Evolutionary conservation across 2,329 filamentous ascomycete genomes (phyloP).

Genomic region (Chaetomiaceae sp.): DNA sequence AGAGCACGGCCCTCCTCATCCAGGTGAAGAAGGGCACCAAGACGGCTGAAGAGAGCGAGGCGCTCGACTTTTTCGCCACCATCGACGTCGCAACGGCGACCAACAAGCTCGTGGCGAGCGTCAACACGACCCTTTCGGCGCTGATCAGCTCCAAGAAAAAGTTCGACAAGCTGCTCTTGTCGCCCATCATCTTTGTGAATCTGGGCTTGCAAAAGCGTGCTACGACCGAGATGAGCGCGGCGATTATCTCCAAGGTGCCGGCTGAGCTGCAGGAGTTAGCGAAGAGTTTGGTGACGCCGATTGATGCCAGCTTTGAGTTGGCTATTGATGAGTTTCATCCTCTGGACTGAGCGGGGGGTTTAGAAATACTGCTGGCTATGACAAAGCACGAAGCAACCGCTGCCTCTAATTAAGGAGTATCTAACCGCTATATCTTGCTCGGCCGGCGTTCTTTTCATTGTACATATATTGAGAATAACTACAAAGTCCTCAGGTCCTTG

Average conservation of each 20-base stretch:
- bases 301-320: constrained; percentile 37
- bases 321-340: constrained; percentile 31
- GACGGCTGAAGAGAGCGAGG: constrained; percentile 35
- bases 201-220: constrained; percentile 39
- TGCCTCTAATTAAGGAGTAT: neutral
- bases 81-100: constrained; percentile 38
- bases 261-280: constrained; percentile 32
- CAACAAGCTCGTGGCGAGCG: constrained; percentile 33
- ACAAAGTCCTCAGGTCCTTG: no score
- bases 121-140: constrained; percentile 37
- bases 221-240: constrained; percentile 36
- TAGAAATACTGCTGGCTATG: no score
- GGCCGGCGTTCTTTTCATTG: no score
- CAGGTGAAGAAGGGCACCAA: constrained; percentile 38
- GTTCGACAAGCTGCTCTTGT: constrained; percentile 41
- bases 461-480: no score
- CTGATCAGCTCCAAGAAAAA: constrained; percentile 39
- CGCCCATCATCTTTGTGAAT: constrained; percentile 41
- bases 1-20: constrained; percentile 37
- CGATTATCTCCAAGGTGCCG: constrained; percentile 40
- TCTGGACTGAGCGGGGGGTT: neutral
- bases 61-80: constrained; percentile 37
- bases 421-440: no score
- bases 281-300: constrained; percentile 34
- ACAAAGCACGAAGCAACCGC: no score